Conservation (phyloP, 1,139 yeast species). For the Lizanozyma gosingica region DNA sequence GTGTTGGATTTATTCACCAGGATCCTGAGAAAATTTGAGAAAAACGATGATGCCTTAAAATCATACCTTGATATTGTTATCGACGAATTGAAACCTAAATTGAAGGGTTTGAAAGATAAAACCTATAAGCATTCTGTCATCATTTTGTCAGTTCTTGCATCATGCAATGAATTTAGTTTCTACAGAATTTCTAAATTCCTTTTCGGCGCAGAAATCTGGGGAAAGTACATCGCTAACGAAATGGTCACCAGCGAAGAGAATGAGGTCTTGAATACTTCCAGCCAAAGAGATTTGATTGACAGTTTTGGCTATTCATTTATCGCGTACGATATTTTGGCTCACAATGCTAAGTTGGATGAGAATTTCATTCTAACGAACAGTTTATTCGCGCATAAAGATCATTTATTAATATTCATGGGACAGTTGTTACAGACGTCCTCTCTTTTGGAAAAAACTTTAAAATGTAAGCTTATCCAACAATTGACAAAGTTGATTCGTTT, state of each 20-base stretch:
- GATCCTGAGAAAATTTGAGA: constrained; percentile 5
- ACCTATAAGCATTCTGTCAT: constrained; percentile 51
- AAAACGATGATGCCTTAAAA: constrained; percentile 8
- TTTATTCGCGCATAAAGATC: constrained; percentile 48
- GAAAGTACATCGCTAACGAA: constrained; percentile 21
- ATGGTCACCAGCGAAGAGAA: constrained; percentile 10
- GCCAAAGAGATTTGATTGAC: constrained; percentile 53
- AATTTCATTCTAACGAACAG: constrained; percentile 11
- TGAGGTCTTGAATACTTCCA: constrained; percentile 37
- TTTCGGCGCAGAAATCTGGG: constrained; percentile 28
- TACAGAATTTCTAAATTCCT: constrained; percentile 33
- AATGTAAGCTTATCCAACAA: constrained; percentile 59
- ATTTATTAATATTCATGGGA: constrained; percentile 54
- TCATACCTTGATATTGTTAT: constrained; percentile 32
- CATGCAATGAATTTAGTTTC: constrained; percentile 27
- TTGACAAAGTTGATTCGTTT: constrained; percentile 46
- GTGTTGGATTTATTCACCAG: neutral
- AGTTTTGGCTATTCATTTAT: constrained; percentile 46
- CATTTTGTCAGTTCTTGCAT: constrained; percentile 49
- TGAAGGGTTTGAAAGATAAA: constrained; percentile 42
- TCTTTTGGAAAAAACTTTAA: constrained; percentile 54
- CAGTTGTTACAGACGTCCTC: constrained; percentile 63
- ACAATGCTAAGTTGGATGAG: constrained; percentile 6
- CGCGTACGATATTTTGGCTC: constrained; percentile 15
- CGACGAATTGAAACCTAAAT: constrained; percentile 50